phyloP scores from a whole-genome alignment of 352 stramenopile species.

The Phytophthora multivora region DNA sequence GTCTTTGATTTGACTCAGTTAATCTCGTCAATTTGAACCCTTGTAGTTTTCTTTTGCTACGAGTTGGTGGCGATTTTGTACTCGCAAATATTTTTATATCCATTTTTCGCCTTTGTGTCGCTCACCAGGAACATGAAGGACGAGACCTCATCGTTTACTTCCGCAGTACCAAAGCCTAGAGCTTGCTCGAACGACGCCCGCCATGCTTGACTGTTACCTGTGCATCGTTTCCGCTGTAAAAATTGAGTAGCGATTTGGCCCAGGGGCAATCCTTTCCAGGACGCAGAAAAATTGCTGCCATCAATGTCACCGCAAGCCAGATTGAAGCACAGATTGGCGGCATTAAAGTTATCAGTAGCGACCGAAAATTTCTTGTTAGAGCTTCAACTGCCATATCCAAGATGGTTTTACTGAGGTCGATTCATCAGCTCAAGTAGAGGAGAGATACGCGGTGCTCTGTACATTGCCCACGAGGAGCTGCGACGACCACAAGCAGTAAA shows the following conservation, averaged over 20 bases:
- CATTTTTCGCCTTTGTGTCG: slow-evolving; percentile 3
- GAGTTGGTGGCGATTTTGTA: slow-evolving; percentile 5
- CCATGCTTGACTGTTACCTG: slow-evolving; percentile 12
- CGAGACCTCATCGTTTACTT: slow-evolving; percentile 5
- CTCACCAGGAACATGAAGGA: slow-evolving; percentile 18
- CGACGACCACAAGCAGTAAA: not conserved
- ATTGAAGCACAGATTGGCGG: slow-evolving; percentile 13
- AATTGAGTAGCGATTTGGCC: slow-evolving; percentile 2
- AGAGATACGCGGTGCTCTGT: not conserved
- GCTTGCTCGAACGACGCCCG: not conserved
- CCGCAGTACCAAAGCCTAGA: not conserved
- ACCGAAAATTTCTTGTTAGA: slow-evolving; percentile 10
- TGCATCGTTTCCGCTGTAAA: slow-evolving; percentile 13
- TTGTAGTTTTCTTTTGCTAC: not conserved
- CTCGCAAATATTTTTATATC: slow-evolving; percentile 6
- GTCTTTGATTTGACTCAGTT: not conserved
- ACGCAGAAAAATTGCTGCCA: slow-evolving; percentile 12
- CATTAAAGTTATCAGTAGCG: slow-evolving; percentile 12
- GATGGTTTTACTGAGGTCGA: not conserved
- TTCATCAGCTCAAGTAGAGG: slow-evolving; percentile 1
- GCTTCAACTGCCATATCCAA: slow-evolving; percentile 11
- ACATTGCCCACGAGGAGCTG: not conserved
- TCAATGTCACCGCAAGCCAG: slow-evolving; percentile 15
- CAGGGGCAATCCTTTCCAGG: slow-evolving; percentile 13
- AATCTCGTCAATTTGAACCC: not conserved